A percentile compares a stretch with the other conserved stretches of the same genome.
Evolutionary conservation across 2,329 filamentous ascomycete genomes (phyloP).

Genomic region (Pseudogymnoascus sp.): DNA sequence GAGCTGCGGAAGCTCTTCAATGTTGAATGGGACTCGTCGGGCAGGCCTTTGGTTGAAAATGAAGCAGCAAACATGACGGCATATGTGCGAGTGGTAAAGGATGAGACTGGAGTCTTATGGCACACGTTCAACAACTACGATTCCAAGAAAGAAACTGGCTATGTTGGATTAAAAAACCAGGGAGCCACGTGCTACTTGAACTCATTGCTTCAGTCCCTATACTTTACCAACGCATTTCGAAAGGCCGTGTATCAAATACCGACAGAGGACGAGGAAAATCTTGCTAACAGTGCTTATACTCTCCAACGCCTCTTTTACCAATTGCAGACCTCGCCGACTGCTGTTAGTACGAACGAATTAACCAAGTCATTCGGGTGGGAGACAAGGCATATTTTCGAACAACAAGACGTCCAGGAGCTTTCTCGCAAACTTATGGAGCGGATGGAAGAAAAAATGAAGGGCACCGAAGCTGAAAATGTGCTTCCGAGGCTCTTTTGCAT

Average conservation of each 20-base stretch:
- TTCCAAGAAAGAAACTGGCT: constrained; percentile 98
- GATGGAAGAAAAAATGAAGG: constrained; percentile 97
- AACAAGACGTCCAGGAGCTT: constrained; percentile 96
- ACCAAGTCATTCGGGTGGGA: constrained; percentile 98
- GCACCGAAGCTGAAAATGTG: constrained; percentile 81
- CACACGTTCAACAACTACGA: constrained; percentile 93
- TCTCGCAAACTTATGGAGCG: constrained; percentile 96
- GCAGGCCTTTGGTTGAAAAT: constrained; percentile 67
- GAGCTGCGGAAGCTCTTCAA: constrained; percentile 83
- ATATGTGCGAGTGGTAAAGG: constrained; percentile 74
- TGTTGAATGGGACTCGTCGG: constrained; percentile 62
- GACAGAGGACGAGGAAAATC: constrained; percentile 74
- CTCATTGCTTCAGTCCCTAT: constrained; percentile 74
- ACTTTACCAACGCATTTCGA: constrained; percentile 87
- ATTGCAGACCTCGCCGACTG: constrained; percentile 74
- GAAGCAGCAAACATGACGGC: constrained; percentile 74
- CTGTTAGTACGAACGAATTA: constrained; percentile 85
- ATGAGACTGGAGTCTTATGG: constrained; percentile 84
- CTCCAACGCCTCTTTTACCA: constrained; percentile 92
- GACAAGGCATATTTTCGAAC: constrained; percentile 93
- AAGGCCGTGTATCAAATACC: constrained; percentile 98
- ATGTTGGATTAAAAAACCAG: constrained; percentile 93
- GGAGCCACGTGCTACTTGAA: constrained; percentile 88
- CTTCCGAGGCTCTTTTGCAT: constrained; percentile 89
- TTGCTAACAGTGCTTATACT: constrained; percentile 84